A percentile compares a stretch with the other conserved stretches of the same genome.
These are phyloP conservation scores for Penicillium sp. DNA, from an alignment of 2,329 filamentous ascomycete species.

Conservation along the genomic window DNA sequence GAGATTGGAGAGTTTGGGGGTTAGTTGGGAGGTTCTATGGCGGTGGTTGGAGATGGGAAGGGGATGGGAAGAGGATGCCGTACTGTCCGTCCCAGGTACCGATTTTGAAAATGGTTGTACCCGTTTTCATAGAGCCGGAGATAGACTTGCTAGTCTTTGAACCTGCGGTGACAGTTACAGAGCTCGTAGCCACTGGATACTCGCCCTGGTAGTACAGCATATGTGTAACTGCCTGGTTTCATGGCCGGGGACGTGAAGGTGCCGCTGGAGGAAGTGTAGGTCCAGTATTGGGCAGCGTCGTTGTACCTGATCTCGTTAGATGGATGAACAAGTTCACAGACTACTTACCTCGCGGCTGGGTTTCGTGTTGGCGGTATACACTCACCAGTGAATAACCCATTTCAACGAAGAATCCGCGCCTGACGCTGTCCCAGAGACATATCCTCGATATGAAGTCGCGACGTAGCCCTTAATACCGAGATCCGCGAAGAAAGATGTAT, in stretches of 20 bases:
- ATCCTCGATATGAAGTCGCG: constrained; percentile 61
- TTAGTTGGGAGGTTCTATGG: neutral
- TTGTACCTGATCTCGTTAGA: constrained; percentile 53
- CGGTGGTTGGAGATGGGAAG: neutral
- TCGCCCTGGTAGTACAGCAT: constrained; percentile 69
- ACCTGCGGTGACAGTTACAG: constrained; percentile 59
- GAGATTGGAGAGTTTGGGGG: neutral
- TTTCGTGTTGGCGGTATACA: too few relatives aligned
- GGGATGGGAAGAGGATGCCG: constrained; percentile 15
- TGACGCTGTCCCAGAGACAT: constrained; percentile 65
- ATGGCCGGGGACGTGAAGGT: constrained; percentile 69
- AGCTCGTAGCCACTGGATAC: constrained; percentile 59
- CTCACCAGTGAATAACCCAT: constrained; percentile 66
- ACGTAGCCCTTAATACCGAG: constrained; percentile 66
- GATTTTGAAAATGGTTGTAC: constrained; percentile 66
- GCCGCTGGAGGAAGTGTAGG: constrained; percentile 60
- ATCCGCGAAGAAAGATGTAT: constrained; percentile 65
- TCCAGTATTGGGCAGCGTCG: constrained; percentile 68
- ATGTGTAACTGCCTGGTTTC: constrained; percentile 72
- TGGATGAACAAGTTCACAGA: too few relatives aligned
- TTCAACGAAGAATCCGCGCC: constrained; percentile 61
- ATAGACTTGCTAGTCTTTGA: constrained; percentile 58
- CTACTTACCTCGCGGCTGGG: too few relatives aligned
- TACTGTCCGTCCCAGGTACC: constrained; percentile 68
- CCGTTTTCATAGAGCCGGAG: constrained; percentile 55